These are phyloP conservation scores for Sporothrix humicola DNA, from an alignment of 2,329 filamentous ascomycete species.

Conservation along the genomic window DNA sequence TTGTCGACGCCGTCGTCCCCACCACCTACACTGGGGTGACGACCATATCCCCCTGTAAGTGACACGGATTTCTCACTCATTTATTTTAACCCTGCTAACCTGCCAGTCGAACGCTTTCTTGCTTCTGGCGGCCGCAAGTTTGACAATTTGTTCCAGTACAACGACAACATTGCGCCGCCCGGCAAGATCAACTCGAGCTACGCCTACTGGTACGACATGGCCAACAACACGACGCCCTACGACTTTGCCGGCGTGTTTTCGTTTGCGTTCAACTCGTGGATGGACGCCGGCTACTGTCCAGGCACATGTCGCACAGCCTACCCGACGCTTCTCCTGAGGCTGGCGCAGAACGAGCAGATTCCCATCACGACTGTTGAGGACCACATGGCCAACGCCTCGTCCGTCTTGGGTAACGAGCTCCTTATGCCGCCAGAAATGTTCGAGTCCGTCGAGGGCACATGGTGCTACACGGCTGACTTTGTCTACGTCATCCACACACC, in stretches of 20 bases:
- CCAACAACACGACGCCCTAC: background rate
- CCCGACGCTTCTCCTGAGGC: background rate
- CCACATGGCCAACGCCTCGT: background rate
- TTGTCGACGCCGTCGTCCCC: background rate
- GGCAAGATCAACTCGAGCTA: background rate
- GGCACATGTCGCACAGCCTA: constrained; percentile 27
- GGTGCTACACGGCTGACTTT: constrained; percentile 21
- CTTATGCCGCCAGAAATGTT: background rate
- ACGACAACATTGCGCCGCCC: background rate
- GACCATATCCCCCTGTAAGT: constrained; percentile 14
- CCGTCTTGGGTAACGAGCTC: background rate
- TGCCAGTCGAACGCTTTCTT: constrained; percentile 3
- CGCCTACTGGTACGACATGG: constrained; percentile 25
- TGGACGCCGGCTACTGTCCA: constrained; percentile 36
- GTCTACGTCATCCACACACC: constrained; percentile 28
- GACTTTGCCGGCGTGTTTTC: constrained; percentile 34
- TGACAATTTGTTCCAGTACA: background rate
- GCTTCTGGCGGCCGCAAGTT: background rate
- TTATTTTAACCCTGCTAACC: background rate
- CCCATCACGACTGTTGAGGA: background rate
- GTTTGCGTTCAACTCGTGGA: constrained; percentile 36
- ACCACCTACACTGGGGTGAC: background rate
- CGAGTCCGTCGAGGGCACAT: background rate
- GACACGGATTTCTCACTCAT: background rate
- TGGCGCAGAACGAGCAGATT: background rate